A percentile compares a stretch with the other conserved stretches of the same genome.
phyloP scores from a whole-genome alignment of 2,329 filamentous ascomycete species.

The Xylariomycetidae sp. region DNA sequence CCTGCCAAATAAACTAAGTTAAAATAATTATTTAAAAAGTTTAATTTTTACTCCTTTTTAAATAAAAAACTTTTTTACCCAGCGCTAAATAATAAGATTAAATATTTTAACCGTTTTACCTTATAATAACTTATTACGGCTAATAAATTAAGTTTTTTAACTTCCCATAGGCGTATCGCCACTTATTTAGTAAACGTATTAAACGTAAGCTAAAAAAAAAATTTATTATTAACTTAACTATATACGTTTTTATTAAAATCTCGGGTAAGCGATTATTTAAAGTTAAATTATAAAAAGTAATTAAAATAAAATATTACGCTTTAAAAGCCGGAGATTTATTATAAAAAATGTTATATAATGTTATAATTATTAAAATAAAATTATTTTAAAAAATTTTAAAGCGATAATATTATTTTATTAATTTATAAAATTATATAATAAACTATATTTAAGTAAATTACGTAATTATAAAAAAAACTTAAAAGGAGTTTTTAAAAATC shows the following conservation, averaged over 20 bases:
- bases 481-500: slow-evolving; percentile 1
- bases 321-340: not conserved
- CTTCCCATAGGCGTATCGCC: not conserved
- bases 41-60: too few relatives aligned
- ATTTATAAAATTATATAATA: not conserved
- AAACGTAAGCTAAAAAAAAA: not conserved
- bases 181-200: too few relatives aligned
- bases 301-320: slow-evolving; percentile 1
- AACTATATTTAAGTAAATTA: not conserved
- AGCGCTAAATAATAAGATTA: slow-evolving; percentile 1
- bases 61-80: not conserved
- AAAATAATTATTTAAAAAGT: not conserved
- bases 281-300: not conserved
- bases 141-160: too few relatives aligned
- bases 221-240: not conserved
- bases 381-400: not conserved
- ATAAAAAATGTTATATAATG: not conserved
- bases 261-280: too few relatives aligned
- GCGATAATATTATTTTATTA: slow-evolving; percentile 1
- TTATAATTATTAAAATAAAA: not conserved
- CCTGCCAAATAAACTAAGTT: not conserved
- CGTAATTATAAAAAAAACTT: not conserved
- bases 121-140: not conserved
- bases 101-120: not conserved
- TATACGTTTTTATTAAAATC: not conserved